Conservation (phyloP, 306 rosid species). For the Boehmeria nivea region DNA sequence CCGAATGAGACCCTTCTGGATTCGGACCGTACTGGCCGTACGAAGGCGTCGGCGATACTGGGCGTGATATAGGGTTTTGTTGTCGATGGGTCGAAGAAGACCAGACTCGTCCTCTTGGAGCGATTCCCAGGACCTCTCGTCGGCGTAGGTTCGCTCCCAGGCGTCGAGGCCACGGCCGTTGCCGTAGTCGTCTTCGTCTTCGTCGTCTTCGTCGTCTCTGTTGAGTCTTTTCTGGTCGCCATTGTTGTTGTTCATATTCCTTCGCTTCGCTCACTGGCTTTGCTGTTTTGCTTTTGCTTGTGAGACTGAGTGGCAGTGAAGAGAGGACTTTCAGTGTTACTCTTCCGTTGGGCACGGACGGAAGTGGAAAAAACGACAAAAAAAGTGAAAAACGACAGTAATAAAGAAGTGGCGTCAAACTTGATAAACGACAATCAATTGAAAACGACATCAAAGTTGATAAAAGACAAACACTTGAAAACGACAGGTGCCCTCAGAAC, state of each 20-base stretch:
- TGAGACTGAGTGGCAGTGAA: too few relatives aligned
- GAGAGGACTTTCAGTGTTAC: too few relatives aligned
- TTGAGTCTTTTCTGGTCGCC: conserved; percentile 44
- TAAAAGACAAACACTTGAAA: too few relatives aligned
- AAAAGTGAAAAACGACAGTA: too few relatives aligned
- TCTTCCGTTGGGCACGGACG: too few relatives aligned
- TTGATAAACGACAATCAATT: too few relatives aligned
- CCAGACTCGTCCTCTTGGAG: conserved; percentile 97
- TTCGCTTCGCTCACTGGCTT: neutral
- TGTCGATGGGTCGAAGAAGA: conserved; percentile 82
- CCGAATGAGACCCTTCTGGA: conserved; percentile 95
- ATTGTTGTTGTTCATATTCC: conserved; percentile 50
- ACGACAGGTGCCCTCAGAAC: too few relatives aligned
- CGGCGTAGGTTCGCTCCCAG: conserved; percentile 90
- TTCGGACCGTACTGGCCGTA: conserved; percentile 55
- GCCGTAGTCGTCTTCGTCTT: conserved; percentile 71
- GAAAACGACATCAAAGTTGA: too few relatives aligned
- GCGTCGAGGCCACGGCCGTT: conserved; percentile 64
- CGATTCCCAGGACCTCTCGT: conserved; percentile 94
- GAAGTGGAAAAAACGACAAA: too few relatives aligned
- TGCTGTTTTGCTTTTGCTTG: too few relatives aligned
- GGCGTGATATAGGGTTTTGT: conserved; percentile 62
- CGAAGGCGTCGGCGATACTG: conserved; percentile 93
- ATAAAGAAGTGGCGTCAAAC: too few relatives aligned
- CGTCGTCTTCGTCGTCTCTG: conserved; percentile 68